Evolutionary conservation across 495 filamentous ascomycete species (phyloP), one percentile per base, ranked within the genome.

Genomic region (Podospora tetraspora): DNA sequence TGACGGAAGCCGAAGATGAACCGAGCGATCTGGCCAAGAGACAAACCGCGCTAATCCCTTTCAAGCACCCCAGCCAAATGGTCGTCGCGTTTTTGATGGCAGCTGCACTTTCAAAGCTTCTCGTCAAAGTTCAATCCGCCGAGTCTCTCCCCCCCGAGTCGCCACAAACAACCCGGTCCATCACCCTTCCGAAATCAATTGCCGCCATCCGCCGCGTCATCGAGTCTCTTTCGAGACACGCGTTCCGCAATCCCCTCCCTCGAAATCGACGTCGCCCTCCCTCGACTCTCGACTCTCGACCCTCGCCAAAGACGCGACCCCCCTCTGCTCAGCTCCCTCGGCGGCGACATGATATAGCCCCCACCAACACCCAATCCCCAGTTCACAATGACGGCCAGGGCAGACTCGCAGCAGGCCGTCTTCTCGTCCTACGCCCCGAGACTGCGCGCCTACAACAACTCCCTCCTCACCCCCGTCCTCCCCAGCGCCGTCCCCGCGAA

Each of bases 341-440:
- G 25, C 69, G 43, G 7, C 63, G 67, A 63, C 52, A 78, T 71
- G 69, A 62, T 30, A 72, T 74, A 75, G 59, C 67, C 23, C 6
- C 13, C 34, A 60, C 67, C 25, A 32, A n/a, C 60, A 34, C 65
- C 59, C 19, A 27, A 57, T 27, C 8, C 30, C 22, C 8, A 52
- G 16, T 60, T 11, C 67, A 80, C 70, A 59, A 84, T 84, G 82
- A 79, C 80, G 66, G 62, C 71, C 62, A 76, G 78, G 71, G 73
- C 76, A 60, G 73, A 79, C 27, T 69, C 72, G 67, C 91, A 92
- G 57, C 92, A 97, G 84, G 91, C 93, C 29, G 91, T 96, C 69
- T 88, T 94, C 61, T 94, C 92, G 61, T 93, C 90, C 73, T 97
- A 97, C 79, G 92, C 95, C 72, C 92, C 93, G 62, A 90, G 95